phyloP scores from a whole-genome alignment of 768 basidiomycete genomes.

The Infundibulicybe gibba region DNA sequence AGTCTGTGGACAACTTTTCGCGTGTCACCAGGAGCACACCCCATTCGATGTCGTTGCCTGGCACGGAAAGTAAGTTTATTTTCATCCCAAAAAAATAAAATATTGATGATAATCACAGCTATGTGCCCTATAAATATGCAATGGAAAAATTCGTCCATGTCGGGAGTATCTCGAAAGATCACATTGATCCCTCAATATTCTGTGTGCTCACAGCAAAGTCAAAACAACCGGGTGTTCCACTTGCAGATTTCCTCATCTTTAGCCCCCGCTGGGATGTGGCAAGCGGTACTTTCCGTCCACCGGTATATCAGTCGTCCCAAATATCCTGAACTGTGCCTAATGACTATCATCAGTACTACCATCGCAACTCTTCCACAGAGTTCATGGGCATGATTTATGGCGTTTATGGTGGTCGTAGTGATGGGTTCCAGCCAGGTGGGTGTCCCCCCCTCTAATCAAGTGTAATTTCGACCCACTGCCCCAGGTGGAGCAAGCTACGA shows the following conservation, averaged over 20 bases:
- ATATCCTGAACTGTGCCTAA: neutral
- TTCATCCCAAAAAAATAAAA: neutral
- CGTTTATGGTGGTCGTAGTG: slow-evolving; percentile 59
- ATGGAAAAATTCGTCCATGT: slow-evolving; percentile 61
- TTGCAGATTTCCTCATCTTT: slow-evolving; percentile 65
- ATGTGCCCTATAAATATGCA: slow-evolving; percentile 66
- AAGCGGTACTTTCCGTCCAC: slow-evolving; percentile 53
- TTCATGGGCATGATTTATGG: slow-evolving; percentile 66
- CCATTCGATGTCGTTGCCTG: slow-evolving; percentile 74
- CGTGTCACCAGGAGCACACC: slow-evolving; percentile 56
- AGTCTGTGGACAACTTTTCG: slow-evolving; percentile 51
- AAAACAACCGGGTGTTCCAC: slow-evolving; percentile 51
- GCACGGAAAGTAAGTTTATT: slow-evolving; percentile 54
- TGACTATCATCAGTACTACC: slow-evolving; percentile 44
- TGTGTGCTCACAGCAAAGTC: slow-evolving; percentile 67
- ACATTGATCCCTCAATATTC: slow-evolving; percentile 69
- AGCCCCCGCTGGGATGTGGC: slow-evolving; percentile 65
- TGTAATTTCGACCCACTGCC: neutral
- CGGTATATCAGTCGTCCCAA: slow-evolving; percentile 28
- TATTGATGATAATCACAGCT: slow-evolving; percentile 26
- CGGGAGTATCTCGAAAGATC: slow-evolving; percentile 64
- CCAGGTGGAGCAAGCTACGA: slow-evolving; percentile 55
- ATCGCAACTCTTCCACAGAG: slow-evolving; percentile 59
- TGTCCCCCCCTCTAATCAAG: neutral
- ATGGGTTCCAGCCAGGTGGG: slow-evolving; percentile 55